These are phyloP conservation scores for Pyrus hybrid DNA, from an alignment of 331 rosid genomes.

Conservation along the genomic window DNA sequence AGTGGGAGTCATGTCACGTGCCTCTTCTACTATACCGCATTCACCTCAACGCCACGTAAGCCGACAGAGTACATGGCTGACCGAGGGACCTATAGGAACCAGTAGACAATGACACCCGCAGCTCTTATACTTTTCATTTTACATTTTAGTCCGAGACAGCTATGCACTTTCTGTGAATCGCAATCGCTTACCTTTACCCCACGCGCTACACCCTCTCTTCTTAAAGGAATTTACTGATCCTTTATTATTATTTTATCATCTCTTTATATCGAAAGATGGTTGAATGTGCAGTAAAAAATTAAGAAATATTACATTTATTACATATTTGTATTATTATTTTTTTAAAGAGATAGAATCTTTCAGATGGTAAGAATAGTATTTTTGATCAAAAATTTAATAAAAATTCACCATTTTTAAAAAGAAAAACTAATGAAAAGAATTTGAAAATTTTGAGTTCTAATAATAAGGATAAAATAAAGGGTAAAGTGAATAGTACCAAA, in stretches of 20 bases:
- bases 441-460: no score
- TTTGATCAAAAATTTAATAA: no score
- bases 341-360: accelerated
- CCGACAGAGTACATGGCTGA: constrained; percentile 22
- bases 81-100: constrained; percentile 8
- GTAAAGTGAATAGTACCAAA: no score
- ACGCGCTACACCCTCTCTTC: neutral
- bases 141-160: constrained; percentile 8
- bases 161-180: neutral
- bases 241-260: no score
- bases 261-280: no score
- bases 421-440: no score
- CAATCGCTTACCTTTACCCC: neutral
- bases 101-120: neutral
- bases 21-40: neutral
- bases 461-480: no score
- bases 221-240: neutral
- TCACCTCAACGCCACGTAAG: constrained; percentile 18
- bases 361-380: no score
- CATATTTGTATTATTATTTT: no score
- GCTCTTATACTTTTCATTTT: neutral
- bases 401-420: no score
- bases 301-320: no score
- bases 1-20: constrained; percentile 27
- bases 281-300: no score